Percentiles rank a stretch among this genome's conserved stretches.
Evolutionary conservation across 2,329 filamentous ascomycete genomes (phyloP).

Genomic region (Fusarium newnesense): DNA sequence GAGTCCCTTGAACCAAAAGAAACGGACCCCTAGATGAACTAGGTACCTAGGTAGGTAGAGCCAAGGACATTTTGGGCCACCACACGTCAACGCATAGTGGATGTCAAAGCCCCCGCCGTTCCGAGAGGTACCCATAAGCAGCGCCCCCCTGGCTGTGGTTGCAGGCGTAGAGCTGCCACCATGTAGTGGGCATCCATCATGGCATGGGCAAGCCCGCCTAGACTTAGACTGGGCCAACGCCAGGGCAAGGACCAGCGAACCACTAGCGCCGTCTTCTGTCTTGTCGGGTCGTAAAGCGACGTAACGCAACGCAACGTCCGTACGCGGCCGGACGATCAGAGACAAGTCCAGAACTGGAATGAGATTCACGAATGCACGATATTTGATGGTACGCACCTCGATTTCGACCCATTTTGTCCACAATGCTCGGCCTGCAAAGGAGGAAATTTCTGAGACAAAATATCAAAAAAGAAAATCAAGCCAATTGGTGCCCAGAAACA

Average conservation of each 20-base stretch:
- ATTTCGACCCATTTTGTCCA: constrained; percentile 62
- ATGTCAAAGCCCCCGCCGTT: constrained; percentile 24
- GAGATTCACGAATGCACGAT: constrained; percentile 34
- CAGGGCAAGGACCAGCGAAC: constrained; percentile 14
- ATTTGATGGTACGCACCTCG: constrained; percentile 57
- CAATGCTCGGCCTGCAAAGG: constrained; percentile 26
- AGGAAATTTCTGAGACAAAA: constrained; percentile 39
- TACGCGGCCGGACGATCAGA: constrained; percentile 4
- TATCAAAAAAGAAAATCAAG: constrained; percentile 5
- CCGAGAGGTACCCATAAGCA: constrained; percentile 18
- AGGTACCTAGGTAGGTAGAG: not conserved
- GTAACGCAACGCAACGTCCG: not conserved
- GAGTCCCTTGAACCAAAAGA: constrained; percentile 27
- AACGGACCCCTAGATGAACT: constrained; percentile 21
- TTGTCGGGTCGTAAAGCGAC: constrained; percentile 17
- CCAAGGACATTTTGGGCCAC: constrained; percentile 26
- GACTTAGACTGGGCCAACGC: constrained; percentile 2
- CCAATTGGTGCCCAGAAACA: constrained; percentile 2
- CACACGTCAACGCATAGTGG: constrained; percentile 28
- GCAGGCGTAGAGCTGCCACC: constrained; percentile 21
- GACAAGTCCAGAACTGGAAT: constrained; percentile 37
- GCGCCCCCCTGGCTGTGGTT: constrained; percentile 30
- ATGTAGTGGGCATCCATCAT: not conserved
- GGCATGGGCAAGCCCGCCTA: constrained; percentile 12
- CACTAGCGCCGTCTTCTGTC: constrained; percentile 24